Conservation (phyloP, 2,329 filamentous ascomycete species). For the Aspergillus japonicus region DNA sequence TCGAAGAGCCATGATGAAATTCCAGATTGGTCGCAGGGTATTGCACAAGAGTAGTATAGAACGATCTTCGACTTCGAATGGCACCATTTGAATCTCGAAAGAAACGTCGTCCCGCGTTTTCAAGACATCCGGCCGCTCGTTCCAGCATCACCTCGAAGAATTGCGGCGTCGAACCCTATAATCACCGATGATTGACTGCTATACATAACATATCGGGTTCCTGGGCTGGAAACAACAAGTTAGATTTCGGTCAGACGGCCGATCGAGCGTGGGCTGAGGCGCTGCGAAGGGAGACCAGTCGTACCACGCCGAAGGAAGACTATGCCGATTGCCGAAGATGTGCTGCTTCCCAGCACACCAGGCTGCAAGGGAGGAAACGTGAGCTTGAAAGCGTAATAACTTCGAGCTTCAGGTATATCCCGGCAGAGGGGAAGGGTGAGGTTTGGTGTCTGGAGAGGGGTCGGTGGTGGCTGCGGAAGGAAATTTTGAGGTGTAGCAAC, state of each 20-base stretch:
- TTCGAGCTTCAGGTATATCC: neutral
- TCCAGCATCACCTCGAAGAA: conserved; percentile 50
- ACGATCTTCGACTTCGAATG: conserved; percentile 36
- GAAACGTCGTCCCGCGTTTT: conserved; percentile 50
- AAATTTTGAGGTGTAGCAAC: conserved; percentile 21
- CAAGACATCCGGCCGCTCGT: conserved; percentile 51
- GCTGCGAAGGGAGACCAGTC: conserved; percentile 7
- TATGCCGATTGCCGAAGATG: conserved; percentile 12
- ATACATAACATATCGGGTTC: conserved; percentile 29
- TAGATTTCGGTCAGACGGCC: neutral
- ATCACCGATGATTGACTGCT: conserved; percentile 23
- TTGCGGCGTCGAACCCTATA: conserved; percentile 28
- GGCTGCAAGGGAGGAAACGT: neutral
- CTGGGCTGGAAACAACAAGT: neutral
- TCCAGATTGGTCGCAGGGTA: conserved; percentile 31
- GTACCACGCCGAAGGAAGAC: conserved; percentile 10
- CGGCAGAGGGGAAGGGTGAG: neutral
- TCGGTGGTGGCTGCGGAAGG: conserved; percentile 11
- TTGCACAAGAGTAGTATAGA: conserved; percentile 40
- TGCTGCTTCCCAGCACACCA: neutral
- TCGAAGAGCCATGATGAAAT: conserved; percentile 32
- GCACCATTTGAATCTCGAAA: conserved; percentile 41
- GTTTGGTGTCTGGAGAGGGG: conserved; percentile 5
- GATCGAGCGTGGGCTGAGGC: conserved; percentile 3
- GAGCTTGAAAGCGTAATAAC: neutral